Evolutionary conservation across 1,284 basidiomycete genomes (phyloP), one percentile per base, ranked within the genome.

Genomic region (Fomitopsis schrenkii): DNA sequence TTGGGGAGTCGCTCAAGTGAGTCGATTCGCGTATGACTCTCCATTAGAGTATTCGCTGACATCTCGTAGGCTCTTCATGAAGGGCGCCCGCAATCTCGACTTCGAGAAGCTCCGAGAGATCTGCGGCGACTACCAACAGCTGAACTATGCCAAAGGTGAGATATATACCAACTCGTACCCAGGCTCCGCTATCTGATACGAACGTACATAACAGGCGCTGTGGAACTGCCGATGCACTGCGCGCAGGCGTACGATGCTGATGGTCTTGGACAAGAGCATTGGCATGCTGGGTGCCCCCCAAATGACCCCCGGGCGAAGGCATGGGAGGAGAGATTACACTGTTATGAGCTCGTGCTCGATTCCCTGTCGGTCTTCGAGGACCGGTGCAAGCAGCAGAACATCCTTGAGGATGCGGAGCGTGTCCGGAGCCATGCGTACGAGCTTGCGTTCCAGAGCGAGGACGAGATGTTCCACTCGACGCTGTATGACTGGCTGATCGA

Each of bases 401-500:
- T 58, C 53, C 73, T 75, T 41, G 84, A 84, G 42, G 86, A 89
- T 59, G 79, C 83, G 14, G 90, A 93, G 64, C 79, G 83, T 28
- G 83, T 91, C 17, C 83, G 88, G 55, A 82, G 79, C 48, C 87
- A 89, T 69, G 91, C 92, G 0, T 94, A 93, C 71, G 86, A 90
- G 46, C 80, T 95, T 61, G 94, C 94, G 0, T 90, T 98, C 63
- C 80, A 85, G 1, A 90, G 90, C 63, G 83, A 91, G 57, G 97
- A 99, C 73, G 89, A 94, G 68, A 87, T 97, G 75, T 98, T 98
- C 80, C 96, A 99, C 76, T 95, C 91, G 44, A 90, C 89, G 53
- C 75, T 99, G 63, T 99, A 99, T 73, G 94, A 97, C 69, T 98
- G 96, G 96, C 79, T 97, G 58, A 91, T 98, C 53, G 77, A 79